phyloP scores from a whole-genome alignment of 352 stramenopile genomes.

The Phytophthora syringae region DNA sequence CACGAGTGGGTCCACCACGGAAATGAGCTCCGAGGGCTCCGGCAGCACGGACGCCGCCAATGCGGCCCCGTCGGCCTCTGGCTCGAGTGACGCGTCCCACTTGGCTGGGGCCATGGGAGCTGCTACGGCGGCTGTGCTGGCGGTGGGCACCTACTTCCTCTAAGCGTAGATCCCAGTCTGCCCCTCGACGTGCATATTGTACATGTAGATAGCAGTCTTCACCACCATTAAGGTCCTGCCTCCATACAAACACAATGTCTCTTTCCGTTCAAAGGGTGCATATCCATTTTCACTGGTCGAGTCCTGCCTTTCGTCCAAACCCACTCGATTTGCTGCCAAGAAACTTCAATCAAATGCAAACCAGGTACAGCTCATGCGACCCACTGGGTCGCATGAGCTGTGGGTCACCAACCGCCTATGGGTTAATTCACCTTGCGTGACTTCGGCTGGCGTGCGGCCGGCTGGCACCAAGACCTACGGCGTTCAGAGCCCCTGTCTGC shows the following conservation, averaged over 20 bases:
- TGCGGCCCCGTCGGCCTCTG: conserved; percentile 5
- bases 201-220: conserved; percentile 22
- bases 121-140: conserved; percentile 22
- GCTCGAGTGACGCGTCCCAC: conserved; percentile 17
- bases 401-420: too few species aligned
- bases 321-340: conserved; percentile 7
- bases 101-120: conserved; percentile 19
- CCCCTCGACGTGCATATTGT: conserved; percentile 24
- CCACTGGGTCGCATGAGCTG: too few species aligned
- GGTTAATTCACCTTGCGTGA: conserved; percentile 14
- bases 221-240: neutral
- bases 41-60: neutral
- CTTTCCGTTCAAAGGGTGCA: too few species aligned
- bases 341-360: neutral
- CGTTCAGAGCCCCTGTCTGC: too few species aligned
- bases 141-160: conserved; percentile 33
- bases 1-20: conserved; percentile 4
- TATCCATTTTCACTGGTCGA: conserved; percentile 29
- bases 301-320: conserved; percentile 7
- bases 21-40: conserved; percentile 1
- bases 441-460: conserved; percentile 16
- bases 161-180: conserved; percentile 15
- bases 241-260: neutral
- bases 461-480: neutral
- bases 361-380: neutral